Percentiles rank a stretch among this genome's conserved stretches.
phyloP scores from a whole-genome alignment of 2,329 filamentous ascomycete species.

The Corinectria fuckeliana region DNA sequence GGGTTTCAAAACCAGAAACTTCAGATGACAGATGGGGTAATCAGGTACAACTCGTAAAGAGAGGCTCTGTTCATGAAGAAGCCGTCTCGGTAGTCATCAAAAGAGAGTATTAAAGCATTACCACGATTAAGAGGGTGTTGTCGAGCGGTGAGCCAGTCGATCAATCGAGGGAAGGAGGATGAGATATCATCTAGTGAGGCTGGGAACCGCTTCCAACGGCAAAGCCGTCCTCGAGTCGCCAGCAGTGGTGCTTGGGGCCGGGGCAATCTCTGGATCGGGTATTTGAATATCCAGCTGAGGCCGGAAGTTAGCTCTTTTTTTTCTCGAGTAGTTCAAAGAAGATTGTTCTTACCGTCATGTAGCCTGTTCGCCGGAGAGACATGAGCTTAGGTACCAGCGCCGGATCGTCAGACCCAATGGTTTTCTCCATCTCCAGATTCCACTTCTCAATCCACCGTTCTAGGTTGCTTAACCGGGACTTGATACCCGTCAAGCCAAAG shows the following conservation, averaged over 20 bases:
- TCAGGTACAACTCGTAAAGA: slow-evolving; percentile 30
- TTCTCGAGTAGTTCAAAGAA: not conserved
- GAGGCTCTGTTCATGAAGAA: slow-evolving; percentile 34
- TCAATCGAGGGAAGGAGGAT: slow-evolving; percentile 19
- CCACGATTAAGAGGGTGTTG: slow-evolving; percentile 16
- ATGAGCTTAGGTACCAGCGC: slow-evolving; percentile 73
- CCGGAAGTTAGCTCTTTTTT: slow-evolving; percentile 14
- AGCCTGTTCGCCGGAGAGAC: slow-evolving; percentile 80
- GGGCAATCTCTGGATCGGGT: slow-evolving; percentile 74
- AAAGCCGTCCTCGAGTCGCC: slow-evolving; percentile 46
- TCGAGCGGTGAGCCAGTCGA: slow-evolving; percentile 6
- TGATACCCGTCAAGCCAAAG: slow-evolving; percentile 76
- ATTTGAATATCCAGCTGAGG: slow-evolving; percentile 79
- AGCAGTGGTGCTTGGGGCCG: slow-evolving; percentile 53
- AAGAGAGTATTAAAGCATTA: slow-evolving; percentile 30
- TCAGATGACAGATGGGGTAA: not conserved
- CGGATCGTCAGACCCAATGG: slow-evolving; percentile 57
- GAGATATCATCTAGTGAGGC: slow-evolving; percentile 29
- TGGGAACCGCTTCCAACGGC: slow-evolving; percentile 42
- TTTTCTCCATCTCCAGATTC: slow-evolving; percentile 75
- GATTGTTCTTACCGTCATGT: slow-evolving; percentile 72
- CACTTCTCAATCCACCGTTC: slow-evolving; percentile 87
- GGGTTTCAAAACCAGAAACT: slow-evolving; percentile 8
- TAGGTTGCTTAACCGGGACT: slow-evolving; percentile 71
- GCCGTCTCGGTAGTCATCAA: slow-evolving; percentile 35